Conservation (phyloP, 2,329 filamentous ascomycete genomes). For the Paracorniculantispora psalliotae region DNA sequence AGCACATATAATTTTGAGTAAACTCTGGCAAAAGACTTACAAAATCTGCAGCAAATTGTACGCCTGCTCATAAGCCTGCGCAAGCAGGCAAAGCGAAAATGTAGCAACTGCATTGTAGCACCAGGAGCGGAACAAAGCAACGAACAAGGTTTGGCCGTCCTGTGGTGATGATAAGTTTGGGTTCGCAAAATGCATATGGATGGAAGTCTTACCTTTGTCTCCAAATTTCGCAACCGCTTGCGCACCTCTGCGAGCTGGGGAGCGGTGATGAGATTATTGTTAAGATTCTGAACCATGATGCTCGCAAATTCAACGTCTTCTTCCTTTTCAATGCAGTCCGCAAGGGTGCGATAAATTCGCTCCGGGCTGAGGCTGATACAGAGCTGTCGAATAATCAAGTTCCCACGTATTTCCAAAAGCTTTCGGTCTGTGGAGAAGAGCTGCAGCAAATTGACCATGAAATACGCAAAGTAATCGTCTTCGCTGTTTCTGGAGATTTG, state of each 20-base stretch:
- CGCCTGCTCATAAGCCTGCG: constrained; percentile 96
- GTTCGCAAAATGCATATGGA: background rate
- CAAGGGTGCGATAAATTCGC: constrained; percentile 89
- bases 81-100: constrained; percentile 90
- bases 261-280: constrained; percentile 97
- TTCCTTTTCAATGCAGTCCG: constrained; percentile 94
- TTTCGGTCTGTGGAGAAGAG: constrained; percentile 92
- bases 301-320: constrained; percentile 98
- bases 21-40: constrained; percentile 43
- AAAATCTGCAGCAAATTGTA: constrained; percentile 96
- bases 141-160: constrained; percentile 95
- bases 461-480: constrained; percentile 94
- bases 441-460: constrained; percentile 95
- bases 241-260: constrained; percentile 88
- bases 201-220: constrained; percentile 61
- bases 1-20: background rate
- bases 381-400: constrained; percentile 91
- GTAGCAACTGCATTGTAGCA: constrained; percentile 98
- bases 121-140: constrained; percentile 92
- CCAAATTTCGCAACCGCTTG: constrained; percentile 83
- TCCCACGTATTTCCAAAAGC: constrained; percentile 85
- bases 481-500: constrained; percentile 96
- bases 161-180: constrained; percentile 25
- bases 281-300: constrained; percentile 98
- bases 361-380: constrained; percentile 91